Percentiles rank a stretch among this genome's conserved stretches.
Evolutionary conservation across 257 asterid species (phyloP).

Genomic region (Leonotis leonurus): DNA sequence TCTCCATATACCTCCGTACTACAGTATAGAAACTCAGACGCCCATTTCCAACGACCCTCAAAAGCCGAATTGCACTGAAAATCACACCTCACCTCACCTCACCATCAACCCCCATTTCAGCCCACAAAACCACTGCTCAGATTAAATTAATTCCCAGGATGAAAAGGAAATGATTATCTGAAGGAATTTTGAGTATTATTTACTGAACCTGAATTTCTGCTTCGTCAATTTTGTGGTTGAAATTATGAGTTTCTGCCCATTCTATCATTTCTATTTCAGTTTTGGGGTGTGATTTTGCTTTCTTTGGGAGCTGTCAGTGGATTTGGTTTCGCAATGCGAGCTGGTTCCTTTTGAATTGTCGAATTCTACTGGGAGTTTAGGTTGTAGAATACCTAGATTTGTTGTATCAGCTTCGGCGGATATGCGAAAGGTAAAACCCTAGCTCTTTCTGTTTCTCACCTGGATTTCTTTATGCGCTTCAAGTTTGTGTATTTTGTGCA

Average conservation of each 20-base stretch:
- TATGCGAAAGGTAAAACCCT: slow-evolving; percentile 41
- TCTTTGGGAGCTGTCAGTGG: background rate
- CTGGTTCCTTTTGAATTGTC: slow-evolving; percentile 15
- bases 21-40: slow-evolving; percentile 10
- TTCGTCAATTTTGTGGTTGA: slow-evolving; percentile 10
- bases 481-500: background rate
- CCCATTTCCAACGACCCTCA: slow-evolving; percentile 23
- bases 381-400: slow-evolving; percentile 20
- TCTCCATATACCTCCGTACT: slow-evolving; percentile 24
- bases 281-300: slow-evolving; percentile 8
- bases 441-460: background rate
- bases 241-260: slow-evolving; percentile 1
- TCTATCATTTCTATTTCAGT: background rate
- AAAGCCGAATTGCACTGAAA: slow-evolving; percentile 26
- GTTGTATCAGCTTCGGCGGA: slow-evolving; percentile 27
- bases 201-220: background rate
- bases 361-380: slow-evolving; percentile 10
- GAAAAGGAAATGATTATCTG: background rate
- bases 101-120: slow-evolving; percentile 18
- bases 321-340: slow-evolving; percentile 29
- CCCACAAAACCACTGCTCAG: slow-evolving; percentile 17
- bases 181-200: background rate
- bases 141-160: background rate
- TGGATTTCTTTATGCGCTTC: background rate
- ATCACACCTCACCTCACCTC: slow-evolving; percentile 41